These are phyloP conservation scores for Aspergillus ustus DNA, from an alignment of 2,329 filamentous ascomycete genomes.

Conservation along the genomic window DNA sequence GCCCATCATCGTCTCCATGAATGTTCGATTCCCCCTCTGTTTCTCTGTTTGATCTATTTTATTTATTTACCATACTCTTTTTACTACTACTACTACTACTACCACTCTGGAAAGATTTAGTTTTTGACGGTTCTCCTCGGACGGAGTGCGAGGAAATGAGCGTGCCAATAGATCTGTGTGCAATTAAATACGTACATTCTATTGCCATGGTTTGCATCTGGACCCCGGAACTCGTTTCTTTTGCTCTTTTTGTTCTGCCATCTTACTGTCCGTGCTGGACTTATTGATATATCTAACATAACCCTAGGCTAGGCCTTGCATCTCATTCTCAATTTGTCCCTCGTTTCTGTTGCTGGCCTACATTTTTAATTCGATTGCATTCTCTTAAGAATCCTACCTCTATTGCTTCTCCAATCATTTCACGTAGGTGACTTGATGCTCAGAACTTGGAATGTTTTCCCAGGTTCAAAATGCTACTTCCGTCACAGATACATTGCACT, in stretches of 20 bases:
- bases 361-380: neutral
- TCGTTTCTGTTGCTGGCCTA: neutral
- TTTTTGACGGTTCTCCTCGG: constrained; percentile 27
- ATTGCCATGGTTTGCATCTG: constrained; percentile 23
- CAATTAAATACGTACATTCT: constrained; percentile 28
- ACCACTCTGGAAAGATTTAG: constrained; percentile 33
- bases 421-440: neutral
- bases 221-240: constrained; percentile 4
- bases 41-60: constrained; percentile 32
- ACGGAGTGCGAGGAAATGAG: constrained; percentile 31
- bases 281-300: neutral
- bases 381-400: neutral
- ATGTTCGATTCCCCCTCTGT: constrained; percentile 48
- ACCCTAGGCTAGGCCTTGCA: neutral
- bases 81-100: neutral
- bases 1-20: constrained; percentile 45
- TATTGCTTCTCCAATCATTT: neutral
- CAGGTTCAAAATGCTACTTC: too few relatives aligned
- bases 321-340: neutral
- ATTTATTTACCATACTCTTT: constrained; percentile 16
- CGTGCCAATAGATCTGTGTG: constrained; percentile 38
- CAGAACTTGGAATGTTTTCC: too few relatives aligned
- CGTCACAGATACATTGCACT: too few relatives aligned
- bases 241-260: constrained; percentile 11
- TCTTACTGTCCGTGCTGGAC: neutral